Percentiles rank a stretch among this genome's conserved stretches.
phyloP scores from a whole-genome alignment of 805 yeast species.

The Metschnikowia reukaufii region DNA sequence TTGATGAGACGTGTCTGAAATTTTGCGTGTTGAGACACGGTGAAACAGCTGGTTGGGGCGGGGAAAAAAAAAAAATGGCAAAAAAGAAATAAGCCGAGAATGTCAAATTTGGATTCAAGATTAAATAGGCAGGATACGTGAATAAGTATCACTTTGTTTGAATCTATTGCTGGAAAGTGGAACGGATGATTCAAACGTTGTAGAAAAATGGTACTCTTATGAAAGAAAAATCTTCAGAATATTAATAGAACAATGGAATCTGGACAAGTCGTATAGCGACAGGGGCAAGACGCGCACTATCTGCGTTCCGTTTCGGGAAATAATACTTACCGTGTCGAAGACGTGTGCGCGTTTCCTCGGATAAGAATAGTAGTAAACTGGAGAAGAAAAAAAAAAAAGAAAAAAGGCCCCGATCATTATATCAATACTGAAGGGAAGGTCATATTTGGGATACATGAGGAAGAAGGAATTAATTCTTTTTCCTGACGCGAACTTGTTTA shows the following conservation, averaged over 20 bases:
- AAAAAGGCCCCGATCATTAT: no score
- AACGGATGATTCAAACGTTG: no score
- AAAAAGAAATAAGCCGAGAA: background rate
- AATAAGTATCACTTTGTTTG: background rate
- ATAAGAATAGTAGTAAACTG: background rate
- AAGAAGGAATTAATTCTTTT: no score
- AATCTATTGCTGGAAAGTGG: no score
- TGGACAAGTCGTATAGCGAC: conserved; percentile 7
- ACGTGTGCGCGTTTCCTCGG: background rate
- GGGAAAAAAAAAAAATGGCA: conserved; percentile 1
- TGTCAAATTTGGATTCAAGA: background rate
- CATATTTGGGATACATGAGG: no score
- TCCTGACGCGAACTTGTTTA: no score
- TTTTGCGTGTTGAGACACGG: background rate
- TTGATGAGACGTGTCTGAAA: conserved; percentile 6
- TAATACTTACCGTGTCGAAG: background rate
- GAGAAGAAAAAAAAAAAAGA: background rate
- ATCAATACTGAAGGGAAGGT: no score
- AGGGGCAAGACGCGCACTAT: conserved; percentile 13
- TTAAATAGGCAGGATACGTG: background rate
- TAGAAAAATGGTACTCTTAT: background rate
- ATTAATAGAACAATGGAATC: conserved; percentile 5
- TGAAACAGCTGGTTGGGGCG: background rate
- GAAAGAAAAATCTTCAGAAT: background rate
- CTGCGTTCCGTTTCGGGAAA: conserved; percentile 7